A percentile compares a stretch with the other conserved stretches of the same genome.
Evolutionary conservation across 257 asterid genomes (phyloP).

Genomic region (Capsicum pubescens): DNA sequence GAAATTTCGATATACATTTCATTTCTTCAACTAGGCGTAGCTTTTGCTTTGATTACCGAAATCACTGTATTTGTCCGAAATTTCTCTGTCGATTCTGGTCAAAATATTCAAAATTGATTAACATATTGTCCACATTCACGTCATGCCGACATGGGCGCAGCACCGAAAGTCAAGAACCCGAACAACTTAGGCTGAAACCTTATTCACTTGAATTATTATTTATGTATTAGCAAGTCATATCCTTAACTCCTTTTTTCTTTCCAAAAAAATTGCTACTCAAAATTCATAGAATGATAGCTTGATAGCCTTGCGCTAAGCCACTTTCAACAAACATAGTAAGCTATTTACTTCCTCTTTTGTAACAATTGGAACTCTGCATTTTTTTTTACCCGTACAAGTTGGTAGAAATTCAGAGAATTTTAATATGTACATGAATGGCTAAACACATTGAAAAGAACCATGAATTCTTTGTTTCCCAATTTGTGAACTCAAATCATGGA

Average conservation of each 20-base stretch:
- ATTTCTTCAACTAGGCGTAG: background rate
- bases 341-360: background rate
- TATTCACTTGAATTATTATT: background rate
- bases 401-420: background rate
- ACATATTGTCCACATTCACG: background rate
- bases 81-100: background rate
- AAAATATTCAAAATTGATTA: background rate
- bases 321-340: background rate
- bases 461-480: background rate
- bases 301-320: background rate
- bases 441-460: background rate
- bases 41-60: background rate
- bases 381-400: background rate
- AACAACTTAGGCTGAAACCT: no score
- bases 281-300: background rate
- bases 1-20: background rate
- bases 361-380: background rate
- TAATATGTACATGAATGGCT: background rate
- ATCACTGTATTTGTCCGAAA: background rate
- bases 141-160: background rate
- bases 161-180: background rate
- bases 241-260: background rate
- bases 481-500: conserved; percentile 8
- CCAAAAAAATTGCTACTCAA: background rate
- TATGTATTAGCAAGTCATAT: background rate